A percentile compares a stretch with the other conserved stretches of the same genome.
Conservation (phyloP, 148 eudicot genomes). For the Pouteria glomerata region DNA sequence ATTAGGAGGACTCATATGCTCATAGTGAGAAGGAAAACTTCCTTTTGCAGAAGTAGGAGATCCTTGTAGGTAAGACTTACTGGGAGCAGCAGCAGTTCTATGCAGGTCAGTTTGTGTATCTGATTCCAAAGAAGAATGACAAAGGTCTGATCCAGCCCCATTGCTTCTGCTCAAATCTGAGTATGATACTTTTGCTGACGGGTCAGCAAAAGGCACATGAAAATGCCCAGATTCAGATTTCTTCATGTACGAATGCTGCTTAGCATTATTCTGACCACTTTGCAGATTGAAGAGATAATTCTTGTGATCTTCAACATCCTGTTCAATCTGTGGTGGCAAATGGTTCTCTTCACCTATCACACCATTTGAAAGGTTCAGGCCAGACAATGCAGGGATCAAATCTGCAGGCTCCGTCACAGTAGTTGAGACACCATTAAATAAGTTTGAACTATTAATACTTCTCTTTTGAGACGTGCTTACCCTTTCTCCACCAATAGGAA, state of each 20-base stretch:
- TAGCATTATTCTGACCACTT: constrained; percentile 41
- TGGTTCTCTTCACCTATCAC: constrained; percentile 37
- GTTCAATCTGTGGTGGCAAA: constrained; percentile 42
- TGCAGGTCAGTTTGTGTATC: constrained; percentile 40
- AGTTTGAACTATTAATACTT: constrained; percentile 39
- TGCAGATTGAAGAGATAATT: constrained; percentile 49
- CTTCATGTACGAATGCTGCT: constrained; percentile 45
- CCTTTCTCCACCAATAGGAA: constrained; percentile 90
- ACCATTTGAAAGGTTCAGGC: constrained; percentile 73
- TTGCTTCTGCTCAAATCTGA: constrained; percentile 33
- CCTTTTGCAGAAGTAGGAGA: constrained; percentile 36
- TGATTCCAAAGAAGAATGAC: constrained; percentile 22
- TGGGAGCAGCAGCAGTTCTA: constrained; percentile 36
- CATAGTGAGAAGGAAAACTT: constrained; percentile 49
- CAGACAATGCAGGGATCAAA: constrained; percentile 70
- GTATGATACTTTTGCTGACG: constrained; percentile 18
- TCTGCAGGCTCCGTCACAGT: constrained; percentile 49
- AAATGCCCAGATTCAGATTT: constrained; percentile 48
- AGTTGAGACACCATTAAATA: constrained; percentile 53
- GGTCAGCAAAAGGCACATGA: constrained; percentile 37
- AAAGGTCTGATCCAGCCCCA: constrained; percentile 34
- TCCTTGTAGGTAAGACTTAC: constrained; percentile 51
- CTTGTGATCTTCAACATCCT: constrained; percentile 41
- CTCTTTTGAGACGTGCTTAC: constrained; percentile 49
- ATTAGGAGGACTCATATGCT: constrained; percentile 49